phyloP scores from a whole-genome alignment of 2,329 filamentous ascomycete species.

The Fusarium falciforme region DNA sequence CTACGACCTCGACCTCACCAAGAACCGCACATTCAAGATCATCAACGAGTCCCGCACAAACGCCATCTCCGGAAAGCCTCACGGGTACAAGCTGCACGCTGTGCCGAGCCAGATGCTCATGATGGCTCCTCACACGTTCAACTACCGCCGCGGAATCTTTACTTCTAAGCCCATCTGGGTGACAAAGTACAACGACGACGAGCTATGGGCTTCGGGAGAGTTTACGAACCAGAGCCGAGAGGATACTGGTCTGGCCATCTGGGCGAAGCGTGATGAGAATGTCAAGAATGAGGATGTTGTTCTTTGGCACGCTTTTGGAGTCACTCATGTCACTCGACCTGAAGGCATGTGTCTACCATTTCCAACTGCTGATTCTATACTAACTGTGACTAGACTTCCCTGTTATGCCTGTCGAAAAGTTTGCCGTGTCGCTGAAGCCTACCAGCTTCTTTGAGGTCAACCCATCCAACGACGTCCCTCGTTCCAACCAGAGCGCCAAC shows the following conservation, averaged over 20 bases:
- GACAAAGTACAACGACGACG: constrained; percentile 60
- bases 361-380: neutral
- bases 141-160: constrained; percentile 22
- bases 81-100: constrained; percentile 57
- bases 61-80: constrained; percentile 36
- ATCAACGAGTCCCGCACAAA: constrained; percentile 56
- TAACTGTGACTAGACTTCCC: constrained; percentile 62
- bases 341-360: constrained; percentile 7
- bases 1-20: constrained; percentile 59
- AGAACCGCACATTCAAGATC: constrained; percentile 60
- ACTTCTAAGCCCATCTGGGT: constrained; percentile 53
- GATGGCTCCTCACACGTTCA: constrained; percentile 23
- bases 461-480: constrained; percentile 55
- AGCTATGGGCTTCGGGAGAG: constrained; percentile 62
- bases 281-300: constrained; percentile 85
- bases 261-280: constrained; percentile 49
- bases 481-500: constrained; percentile 9
- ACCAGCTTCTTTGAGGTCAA: constrained; percentile 63
- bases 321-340: constrained; percentile 75
- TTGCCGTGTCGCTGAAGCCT: constrained; percentile 59
- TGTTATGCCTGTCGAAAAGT: constrained; percentile 71
- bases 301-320: constrained; percentile 89
- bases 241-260: constrained; percentile 49
- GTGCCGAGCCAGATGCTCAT: constrained; percentile 56
- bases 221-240: constrained; percentile 61